These are phyloP conservation scores for Vickermania ingenoplastis DNA, from an alignment of 208 protist genomes.

Conservation along the genomic window DNA sequence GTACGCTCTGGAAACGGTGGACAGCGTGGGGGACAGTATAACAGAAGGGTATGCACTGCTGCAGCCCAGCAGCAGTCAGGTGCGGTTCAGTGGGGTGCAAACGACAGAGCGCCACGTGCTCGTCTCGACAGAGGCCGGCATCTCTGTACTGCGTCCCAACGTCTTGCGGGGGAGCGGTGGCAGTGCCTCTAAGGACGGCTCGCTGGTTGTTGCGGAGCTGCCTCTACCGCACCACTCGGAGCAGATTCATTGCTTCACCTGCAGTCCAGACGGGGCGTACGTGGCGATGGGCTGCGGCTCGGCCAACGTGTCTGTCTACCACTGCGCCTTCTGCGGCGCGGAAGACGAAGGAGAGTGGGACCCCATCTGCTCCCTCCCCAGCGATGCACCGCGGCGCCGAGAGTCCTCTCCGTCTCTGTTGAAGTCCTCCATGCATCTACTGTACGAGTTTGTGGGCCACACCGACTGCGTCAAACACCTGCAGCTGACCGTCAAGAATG, in stretches of 20 bases:
- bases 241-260: neutral
- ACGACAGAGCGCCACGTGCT: neutral
- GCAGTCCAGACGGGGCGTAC: neutral
- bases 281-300: neutral
- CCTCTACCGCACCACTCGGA: neutral
- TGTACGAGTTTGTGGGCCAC: slow-evolving; percentile 60
- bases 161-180: neutral
- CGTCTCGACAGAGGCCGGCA: neutral
- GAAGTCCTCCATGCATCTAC: slow-evolving; percentile 32
- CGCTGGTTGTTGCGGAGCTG: neutral
- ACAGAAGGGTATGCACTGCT: neutral
- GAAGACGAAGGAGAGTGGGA: too few species aligned
- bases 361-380: slow-evolving; percentile 25
- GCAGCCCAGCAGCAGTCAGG: neutral
- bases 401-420: slow-evolving; percentile 56
- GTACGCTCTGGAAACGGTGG: neutral
- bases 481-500: slow-evolving; percentile 31
- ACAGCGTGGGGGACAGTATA: neutral
- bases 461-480: slow-evolving; percentile 81
- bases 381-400: slow-evolving; percentile 32
- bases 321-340: too few species aligned
- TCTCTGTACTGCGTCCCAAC: neutral
- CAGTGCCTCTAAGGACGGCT: neutral
- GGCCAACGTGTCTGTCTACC: neutral
- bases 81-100: neutral